A percentile compares a stretch with the other conserved stretches of the same genome.
Evolutionary conservation across 2,329 filamentous ascomycete genomes (phyloP).

Genomic region (Diaporthe amygdali): DNA sequence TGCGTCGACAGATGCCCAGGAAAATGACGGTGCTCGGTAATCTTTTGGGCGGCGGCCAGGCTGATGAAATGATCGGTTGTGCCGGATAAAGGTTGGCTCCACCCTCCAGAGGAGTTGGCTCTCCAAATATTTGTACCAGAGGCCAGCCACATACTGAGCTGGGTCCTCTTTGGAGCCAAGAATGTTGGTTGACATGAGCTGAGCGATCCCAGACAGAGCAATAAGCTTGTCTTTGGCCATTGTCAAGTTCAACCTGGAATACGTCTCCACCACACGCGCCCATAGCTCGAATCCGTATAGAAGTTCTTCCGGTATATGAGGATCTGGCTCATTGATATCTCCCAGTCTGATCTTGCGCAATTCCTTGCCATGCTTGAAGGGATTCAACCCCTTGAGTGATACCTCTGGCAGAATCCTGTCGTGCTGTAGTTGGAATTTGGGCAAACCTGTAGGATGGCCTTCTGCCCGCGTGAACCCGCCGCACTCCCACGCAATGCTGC

Average conservation of each 20-base stretch:
- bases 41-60: background rate
- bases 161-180: background rate
- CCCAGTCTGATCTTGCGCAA: background rate
- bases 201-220: slow-evolving; percentile 17
- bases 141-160: slow-evolving; percentile 1
- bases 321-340: background rate
- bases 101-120: slow-evolving; percentile 19
- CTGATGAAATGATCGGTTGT: background rate
- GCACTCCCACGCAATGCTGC: slow-evolving; percentile 29
- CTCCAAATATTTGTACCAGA: background rate
- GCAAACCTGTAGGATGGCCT: background rate
- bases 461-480: background rate
- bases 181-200: background rate
- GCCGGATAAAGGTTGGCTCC: background rate
- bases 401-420: background rate
- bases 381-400: background rate
- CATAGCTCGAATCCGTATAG: slow-evolving; percentile 6
- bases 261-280: background rate
- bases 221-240: slow-evolving; percentile 19
- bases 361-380: background rate
- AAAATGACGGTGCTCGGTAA: slow-evolving; percentile 11
- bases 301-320: background rate
- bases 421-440: background rate
- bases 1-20: slow-evolving; percentile 17
- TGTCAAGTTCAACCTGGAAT: background rate